These are phyloP conservation scores for Lasiosphaeria ovina DNA, from an alignment of 495 filamentous ascomycete genomes.

Conservation along the genomic window DNA sequence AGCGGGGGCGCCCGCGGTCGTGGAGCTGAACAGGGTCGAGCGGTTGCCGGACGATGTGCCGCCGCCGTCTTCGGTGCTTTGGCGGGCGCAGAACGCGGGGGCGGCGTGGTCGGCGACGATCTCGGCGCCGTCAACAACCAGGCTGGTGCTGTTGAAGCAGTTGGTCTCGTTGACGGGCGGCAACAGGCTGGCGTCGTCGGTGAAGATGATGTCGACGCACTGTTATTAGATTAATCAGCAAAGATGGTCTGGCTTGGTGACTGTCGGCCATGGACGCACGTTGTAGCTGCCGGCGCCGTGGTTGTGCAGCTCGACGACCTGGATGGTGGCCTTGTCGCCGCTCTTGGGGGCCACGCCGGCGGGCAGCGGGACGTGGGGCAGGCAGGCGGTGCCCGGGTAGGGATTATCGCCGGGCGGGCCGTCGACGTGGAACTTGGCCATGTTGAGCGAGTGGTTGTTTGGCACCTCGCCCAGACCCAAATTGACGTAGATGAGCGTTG, in stretches of 20 bases:
- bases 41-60: no score
- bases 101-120: not conserved
- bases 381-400: constrained; percentile 79
- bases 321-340: constrained; percentile 86
- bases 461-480: constrained; percentile 81
- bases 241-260: no score
- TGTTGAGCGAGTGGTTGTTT: constrained; percentile 71
- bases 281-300: constrained; percentile 84
- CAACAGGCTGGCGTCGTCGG: constrained; percentile 58
- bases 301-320: constrained; percentile 77
- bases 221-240: constrained; percentile 30
- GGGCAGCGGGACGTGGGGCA: constrained; percentile 82
- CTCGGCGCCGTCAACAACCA: not conserved
- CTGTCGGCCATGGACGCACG: constrained; percentile 51
- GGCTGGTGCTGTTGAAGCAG: constrained; percentile 65
- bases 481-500: constrained; percentile 86
- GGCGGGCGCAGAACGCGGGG: no score
- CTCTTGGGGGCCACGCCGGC: constrained; percentile 62
- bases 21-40: no score
- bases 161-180: constrained; percentile 65
- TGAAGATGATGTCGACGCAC: constrained; percentile 83
- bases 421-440: constrained; percentile 76
- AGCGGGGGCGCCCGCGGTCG: no score
- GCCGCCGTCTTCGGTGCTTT: no score
- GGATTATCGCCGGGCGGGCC: constrained; percentile 69